phyloP scores from a whole-genome alignment of 2,329 filamentous ascomycete genomes.

The Thelonectria olida region DNA sequence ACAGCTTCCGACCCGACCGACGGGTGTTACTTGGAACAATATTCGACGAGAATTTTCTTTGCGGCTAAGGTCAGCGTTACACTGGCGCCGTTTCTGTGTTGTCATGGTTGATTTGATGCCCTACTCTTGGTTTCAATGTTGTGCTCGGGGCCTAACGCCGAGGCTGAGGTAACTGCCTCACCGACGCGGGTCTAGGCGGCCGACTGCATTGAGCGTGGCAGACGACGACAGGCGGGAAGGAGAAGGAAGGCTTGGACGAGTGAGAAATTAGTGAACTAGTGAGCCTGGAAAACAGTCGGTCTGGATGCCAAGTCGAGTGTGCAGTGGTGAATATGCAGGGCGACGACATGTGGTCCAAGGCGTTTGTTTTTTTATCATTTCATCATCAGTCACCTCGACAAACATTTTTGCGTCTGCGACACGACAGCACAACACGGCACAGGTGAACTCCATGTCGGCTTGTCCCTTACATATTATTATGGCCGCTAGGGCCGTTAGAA shows the following conservation, averaged over 20 bases:
- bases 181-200: not conserved
- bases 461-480: not conserved
- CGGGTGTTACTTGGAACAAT: not conserved
- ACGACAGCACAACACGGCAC: not conserved
- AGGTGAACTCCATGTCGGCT: too few species aligned
- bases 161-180: not conserved
- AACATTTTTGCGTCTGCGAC: too few species aligned
- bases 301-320: not conserved
- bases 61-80: conserved; percentile 27
- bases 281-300: not conserved
- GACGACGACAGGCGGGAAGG: not conserved
- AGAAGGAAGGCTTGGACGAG: not conserved
- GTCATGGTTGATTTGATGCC: not conserved
- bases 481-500: not conserved
- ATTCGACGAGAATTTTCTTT: conserved; percentile 6
- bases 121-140: conserved; percentile 2
- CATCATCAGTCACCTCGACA: not conserved
- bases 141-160: not conserved
- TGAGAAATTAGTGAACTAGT: not conserved
- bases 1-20: conserved; percentile 17
- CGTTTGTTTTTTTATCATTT: not conserved
- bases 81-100: conserved; percentile 14
- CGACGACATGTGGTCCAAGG: not conserved
- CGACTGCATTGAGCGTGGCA: conserved; percentile 9
- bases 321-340: not conserved